phyloP scores from a whole-genome alignment of 2,329 filamentous ascomycete genomes.

The Elsinoe fawcettii region DNA sequence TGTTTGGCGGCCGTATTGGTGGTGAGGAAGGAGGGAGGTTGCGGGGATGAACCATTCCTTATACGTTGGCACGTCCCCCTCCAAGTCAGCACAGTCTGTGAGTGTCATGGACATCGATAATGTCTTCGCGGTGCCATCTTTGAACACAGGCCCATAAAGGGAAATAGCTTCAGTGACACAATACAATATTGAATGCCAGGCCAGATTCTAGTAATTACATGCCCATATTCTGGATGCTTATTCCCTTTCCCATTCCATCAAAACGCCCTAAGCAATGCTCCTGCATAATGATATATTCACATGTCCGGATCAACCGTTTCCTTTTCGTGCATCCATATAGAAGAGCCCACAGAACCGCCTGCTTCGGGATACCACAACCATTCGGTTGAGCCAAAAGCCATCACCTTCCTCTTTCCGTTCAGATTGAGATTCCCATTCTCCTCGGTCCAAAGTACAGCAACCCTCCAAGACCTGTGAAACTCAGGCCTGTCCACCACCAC shows the following conservation, averaged over 20 bases:
- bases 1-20: too few relatives aligned
- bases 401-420: not conserved
- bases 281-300: constrained; percentile 6
- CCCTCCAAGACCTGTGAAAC: constrained; percentile 41
- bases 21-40: too few relatives aligned
- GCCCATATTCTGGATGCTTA: constrained; percentile 10
- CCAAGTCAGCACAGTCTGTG: too few relatives aligned
- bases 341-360: not conserved
- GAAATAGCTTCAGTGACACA: not conserved
- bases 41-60: too few relatives aligned
- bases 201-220: constrained; percentile 14
- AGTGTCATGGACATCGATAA: too few relatives aligned
- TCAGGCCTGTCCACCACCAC: constrained; percentile 45
- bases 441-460: constrained; percentile 39
- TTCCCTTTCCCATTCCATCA: not conserved
- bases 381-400: too few relatives aligned
- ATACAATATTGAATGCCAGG: not conserved
- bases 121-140: too few relatives aligned
- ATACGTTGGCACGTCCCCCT: too few relatives aligned
- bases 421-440: constrained; percentile 27
- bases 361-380: too few relatives aligned
- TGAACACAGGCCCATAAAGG: too few relatives aligned
- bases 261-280: constrained; percentile 6
- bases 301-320: not conserved
- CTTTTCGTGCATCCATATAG: not conserved